Conservation (phyloP, 371 early-diverging fungal species). For the Lichtheimia hyalospora region DNA sequence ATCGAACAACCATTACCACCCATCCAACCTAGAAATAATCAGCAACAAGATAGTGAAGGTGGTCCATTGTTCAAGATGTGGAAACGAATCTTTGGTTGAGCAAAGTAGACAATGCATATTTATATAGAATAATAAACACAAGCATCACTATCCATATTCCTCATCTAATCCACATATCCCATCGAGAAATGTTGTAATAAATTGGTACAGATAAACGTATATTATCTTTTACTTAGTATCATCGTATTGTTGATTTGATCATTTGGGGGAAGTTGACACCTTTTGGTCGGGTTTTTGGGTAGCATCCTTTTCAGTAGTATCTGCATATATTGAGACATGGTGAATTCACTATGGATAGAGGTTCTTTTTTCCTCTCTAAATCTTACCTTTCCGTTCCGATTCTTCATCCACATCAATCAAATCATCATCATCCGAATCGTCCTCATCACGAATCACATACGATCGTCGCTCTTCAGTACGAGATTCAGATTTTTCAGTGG, state of each 20-base stretch:
- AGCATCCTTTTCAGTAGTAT: no score
- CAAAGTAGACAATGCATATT: not conserved
- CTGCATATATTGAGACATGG: no score
- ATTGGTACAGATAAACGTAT: no score
- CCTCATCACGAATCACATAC: constrained; percentile 27
- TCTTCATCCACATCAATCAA: constrained; percentile 29
- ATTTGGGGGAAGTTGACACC: not conserved
- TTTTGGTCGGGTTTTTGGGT: not conserved
- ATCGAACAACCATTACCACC: not conserved
- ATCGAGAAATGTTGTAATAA: no score
- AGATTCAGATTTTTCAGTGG: constrained; percentile 5
- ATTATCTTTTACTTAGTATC: no score
- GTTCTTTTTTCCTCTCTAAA: no score
- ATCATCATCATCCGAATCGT: constrained; percentile 27
- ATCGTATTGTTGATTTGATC: not conserved
- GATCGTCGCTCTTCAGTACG: constrained; percentile 18
- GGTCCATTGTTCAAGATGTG: constrained; percentile 7
- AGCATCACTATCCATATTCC: no score
- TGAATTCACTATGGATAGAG: no score
- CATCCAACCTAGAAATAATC: not conserved
- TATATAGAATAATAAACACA: no score
- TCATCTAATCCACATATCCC: no score
- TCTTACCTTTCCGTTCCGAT: not conserved
- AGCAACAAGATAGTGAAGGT: not conserved
- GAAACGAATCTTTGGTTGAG: constrained; percentile 14